A percentile compares a stretch with the other conserved stretches of the same genome.
Conservation (phyloP, 768 basidiomycete species). For the Boletus rubescentipes region DNA sequence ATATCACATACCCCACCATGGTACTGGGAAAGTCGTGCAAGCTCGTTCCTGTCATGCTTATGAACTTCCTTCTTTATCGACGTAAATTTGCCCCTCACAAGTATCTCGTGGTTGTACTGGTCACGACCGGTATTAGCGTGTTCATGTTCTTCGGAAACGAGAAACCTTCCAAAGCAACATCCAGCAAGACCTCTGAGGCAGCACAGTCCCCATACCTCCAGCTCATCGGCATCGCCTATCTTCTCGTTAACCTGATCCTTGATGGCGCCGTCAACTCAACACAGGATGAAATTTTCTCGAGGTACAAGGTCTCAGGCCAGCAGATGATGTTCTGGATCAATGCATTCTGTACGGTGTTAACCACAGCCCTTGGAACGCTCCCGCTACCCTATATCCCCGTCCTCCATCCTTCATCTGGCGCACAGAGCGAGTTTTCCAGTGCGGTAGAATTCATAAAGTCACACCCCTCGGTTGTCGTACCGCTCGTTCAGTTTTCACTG, state of each 20-base stretch:
- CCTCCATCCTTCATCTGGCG: slow-evolving; percentile 63
- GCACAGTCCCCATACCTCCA: slow-evolving; percentile 48
- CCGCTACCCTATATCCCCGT: slow-evolving; percentile 83
- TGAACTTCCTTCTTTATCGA: slow-evolving; percentile 95
- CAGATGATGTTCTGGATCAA: slow-evolving; percentile 99
- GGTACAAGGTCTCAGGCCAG: slow-evolving; percentile 76
- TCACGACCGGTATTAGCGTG: slow-evolving; percentile 86
- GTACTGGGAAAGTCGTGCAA: slow-evolving; percentile 99
- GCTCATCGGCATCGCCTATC: slow-evolving; percentile 70
- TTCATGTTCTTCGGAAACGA: slow-evolving; percentile 90
- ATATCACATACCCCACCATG: slow-evolving; percentile 98
- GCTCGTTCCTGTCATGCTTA: slow-evolving; percentile 96
- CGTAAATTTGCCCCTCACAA: slow-evolving; percentile 92
- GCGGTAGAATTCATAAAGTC: slow-evolving; percentile 72
- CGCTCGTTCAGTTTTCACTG: slow-evolving; percentile 81
- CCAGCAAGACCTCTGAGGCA: slow-evolving; percentile 32
- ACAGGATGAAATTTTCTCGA: slow-evolving; percentile 92
- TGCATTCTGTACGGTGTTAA: slow-evolving; percentile 74
- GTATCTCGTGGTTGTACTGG: slow-evolving; percentile 92
- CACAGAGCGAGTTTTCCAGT: slow-evolving; percentile 59
- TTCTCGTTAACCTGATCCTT: slow-evolving; percentile 82
- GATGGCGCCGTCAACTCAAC: slow-evolving; percentile 96
- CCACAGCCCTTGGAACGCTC: slow-evolving; percentile 65
- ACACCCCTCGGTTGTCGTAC: slow-evolving; percentile 73
- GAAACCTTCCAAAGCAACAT: slow-evolving; percentile 36